Conservation (phyloP, 2,329 filamentous ascomycete species). For the Penicillium sp. region DNA sequence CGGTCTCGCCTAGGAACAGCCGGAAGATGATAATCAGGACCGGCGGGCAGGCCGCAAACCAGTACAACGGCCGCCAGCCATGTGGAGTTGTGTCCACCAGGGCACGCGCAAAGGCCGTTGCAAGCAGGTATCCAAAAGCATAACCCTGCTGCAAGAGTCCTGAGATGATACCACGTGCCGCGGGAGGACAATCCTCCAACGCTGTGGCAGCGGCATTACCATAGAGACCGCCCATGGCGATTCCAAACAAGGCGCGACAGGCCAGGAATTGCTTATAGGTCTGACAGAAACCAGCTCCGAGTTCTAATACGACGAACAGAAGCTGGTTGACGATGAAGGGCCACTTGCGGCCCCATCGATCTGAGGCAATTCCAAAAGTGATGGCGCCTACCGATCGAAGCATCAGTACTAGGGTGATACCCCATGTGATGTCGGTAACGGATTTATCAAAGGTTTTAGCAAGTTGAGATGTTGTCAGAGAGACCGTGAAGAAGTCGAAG, state of each 20-base stretch:
- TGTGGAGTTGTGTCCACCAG: constrained; percentile 70
- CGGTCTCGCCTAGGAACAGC: constrained; percentile 75
- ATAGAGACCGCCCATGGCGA: constrained; percentile 66
- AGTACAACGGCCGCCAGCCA: constrained; percentile 82
- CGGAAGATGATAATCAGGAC: constrained; percentile 79
- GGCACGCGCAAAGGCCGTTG: constrained; percentile 54
- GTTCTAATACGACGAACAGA: constrained; percentile 62
- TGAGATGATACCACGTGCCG: constrained; percentile 61
- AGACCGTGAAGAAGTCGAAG: constrained; percentile 66
- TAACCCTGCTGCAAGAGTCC: constrained; percentile 66
- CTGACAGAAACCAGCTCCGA: constrained; percentile 61
- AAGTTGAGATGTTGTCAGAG: constrained; percentile 55
- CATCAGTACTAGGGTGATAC: constrained; percentile 60
- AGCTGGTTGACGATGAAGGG: constrained; percentile 63
- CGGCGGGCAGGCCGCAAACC: constrained; percentile 83
- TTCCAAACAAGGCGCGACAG: constrained; percentile 61
- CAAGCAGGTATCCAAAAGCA: constrained; percentile 65
- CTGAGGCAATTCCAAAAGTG: constrained; percentile 55
- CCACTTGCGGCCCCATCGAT: constrained; percentile 60
- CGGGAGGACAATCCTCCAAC: constrained; percentile 61
- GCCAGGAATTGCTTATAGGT: constrained; percentile 61
- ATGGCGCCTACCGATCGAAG: constrained; percentile 61
- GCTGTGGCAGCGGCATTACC: constrained; percentile 64
- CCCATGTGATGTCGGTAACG: constrained; percentile 63
- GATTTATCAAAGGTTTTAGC: constrained; percentile 56